Evolutionary conservation across 108 stramenopile species (phyloP).

Genomic region (Skeletonema menzelii): DNA sequence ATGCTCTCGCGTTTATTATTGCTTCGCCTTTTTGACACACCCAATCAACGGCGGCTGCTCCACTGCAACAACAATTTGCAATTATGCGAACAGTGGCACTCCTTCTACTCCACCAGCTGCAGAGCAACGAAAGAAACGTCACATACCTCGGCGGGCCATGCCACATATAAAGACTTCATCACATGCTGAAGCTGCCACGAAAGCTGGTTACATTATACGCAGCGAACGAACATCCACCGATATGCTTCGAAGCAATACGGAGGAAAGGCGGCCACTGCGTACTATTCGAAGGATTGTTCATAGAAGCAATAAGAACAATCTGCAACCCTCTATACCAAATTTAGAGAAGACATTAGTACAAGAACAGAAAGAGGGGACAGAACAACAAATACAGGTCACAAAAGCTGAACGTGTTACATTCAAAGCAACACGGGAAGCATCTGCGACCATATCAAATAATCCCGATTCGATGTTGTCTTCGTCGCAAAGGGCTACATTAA

Average conservation of each 20-base stretch:
- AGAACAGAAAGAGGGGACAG: background rate
- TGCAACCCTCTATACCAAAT: background rate
- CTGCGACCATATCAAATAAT: constrained; percentile 11
- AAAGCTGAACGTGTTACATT: constrained; percentile 43
- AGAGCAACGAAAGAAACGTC: background rate
- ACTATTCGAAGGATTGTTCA: constrained; percentile 37
- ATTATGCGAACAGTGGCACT: background rate
- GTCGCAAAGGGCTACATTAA: constrained; percentile 12
- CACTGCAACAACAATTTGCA: background rate
- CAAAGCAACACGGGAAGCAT: constrained; percentile 38
- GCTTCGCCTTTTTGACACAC: background rate
- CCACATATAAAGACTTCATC: constrained; percentile 25
- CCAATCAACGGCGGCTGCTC: background rate
- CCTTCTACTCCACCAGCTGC: background rate
- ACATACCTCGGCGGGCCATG: constrained; percentile 28
- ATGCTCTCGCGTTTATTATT: background rate
- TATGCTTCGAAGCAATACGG: background rate
- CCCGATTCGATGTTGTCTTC: constrained; percentile 1
- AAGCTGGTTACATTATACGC: constrained; percentile 42
- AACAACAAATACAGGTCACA: background rate
- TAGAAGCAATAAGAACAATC: background rate
- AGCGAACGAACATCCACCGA: background rate
- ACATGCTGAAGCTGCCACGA: constrained; percentile 23
- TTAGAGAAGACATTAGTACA: background rate
- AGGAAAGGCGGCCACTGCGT: constrained; percentile 24